Base-by-base conservation (phyloP, 345 rosid species). In the Brassica juncea region DNA sequence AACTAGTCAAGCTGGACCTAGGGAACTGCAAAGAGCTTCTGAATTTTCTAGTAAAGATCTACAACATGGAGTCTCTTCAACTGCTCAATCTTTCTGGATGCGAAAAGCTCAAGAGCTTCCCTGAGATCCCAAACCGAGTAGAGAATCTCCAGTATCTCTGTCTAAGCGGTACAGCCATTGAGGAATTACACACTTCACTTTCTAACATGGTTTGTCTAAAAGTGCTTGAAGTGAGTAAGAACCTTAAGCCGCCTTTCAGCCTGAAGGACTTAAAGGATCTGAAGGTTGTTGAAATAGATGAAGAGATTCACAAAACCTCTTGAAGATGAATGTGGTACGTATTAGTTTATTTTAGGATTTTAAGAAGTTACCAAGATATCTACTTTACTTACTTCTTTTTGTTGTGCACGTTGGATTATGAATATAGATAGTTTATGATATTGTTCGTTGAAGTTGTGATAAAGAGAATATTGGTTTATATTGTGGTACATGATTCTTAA, bases 21-120 rank as follows among this genome's bases (percentile, higher is more conserved):
- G 79, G 60, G 11, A 58, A 68, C 58, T 67, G 79, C 73, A 58
- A 27, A 59, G 9, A 27, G 23, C 80, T 76, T 16, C 6, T 11
- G 25, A 39, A 37, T 8, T 57, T 76, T 59, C 23, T 28, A 3
- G 10, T 28, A 21, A 59, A 16, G 68, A 68, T 76, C 61, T 28
- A 42, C 60, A 37, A 59, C 14, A 68, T 76, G 74, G 61, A 76
- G 16, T 39, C 80, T 16, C 80, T 69, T 30, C 63, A 76, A 69
- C 0, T 5, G 4, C 80, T 76, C 35, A 76, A 60, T 60, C 74
- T 76, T 47, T 68, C 80, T 12, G 80, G 80, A 0, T 76, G 80
- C 52, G 11, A 0, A 16, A 4, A 5, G n/a, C 74, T 68, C 1
- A 68, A 68, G 74, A 68, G 59, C 47, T 67, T 76, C 19, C 80